phyloP scores from a whole-genome alignment of 2,329 filamentous ascomycete species.

The Aspergillus quadricinctus region DNA sequence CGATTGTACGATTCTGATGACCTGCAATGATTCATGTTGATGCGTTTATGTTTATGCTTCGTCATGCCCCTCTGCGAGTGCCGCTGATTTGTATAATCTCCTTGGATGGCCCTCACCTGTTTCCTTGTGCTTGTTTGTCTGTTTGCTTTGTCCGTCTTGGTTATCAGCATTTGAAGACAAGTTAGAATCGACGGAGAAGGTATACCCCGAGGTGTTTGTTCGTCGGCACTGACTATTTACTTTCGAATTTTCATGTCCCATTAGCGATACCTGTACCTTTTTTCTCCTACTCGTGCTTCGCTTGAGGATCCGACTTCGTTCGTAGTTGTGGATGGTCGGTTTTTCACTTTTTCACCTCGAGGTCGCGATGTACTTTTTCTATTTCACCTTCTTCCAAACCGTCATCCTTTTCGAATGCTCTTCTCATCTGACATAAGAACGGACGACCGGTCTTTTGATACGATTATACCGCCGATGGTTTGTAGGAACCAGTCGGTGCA shows the following conservation, averaged over 20 bases:
- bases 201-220: constrained; percentile 9
- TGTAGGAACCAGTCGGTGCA: neutral
- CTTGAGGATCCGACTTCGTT: neutral
- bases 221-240: neutral
- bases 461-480: neutral
- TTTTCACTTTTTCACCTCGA: neutral
- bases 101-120: constrained; percentile 10
- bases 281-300: neutral
- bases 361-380: neutral
- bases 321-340: neutral
- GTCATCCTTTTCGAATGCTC: neutral
- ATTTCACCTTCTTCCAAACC: neutral
- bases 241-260: neutral
- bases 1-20: constrained; percentile 27
- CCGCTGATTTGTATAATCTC: constrained; percentile 12
- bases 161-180: constrained; percentile 12
- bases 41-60: constrained; percentile 7
- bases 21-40: constrained; percentile 19
- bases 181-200: constrained; percentile 14
- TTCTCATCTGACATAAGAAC: neutral
- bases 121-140: constrained; percentile 11
- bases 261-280: neutral
- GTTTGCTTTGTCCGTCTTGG: constrained; percentile 9
- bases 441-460: neutral
- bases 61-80: constrained; percentile 1